Conservation (phyloP, 2,329 filamentous ascomycete genomes). For the Epichloe gansuensis region DNA sequence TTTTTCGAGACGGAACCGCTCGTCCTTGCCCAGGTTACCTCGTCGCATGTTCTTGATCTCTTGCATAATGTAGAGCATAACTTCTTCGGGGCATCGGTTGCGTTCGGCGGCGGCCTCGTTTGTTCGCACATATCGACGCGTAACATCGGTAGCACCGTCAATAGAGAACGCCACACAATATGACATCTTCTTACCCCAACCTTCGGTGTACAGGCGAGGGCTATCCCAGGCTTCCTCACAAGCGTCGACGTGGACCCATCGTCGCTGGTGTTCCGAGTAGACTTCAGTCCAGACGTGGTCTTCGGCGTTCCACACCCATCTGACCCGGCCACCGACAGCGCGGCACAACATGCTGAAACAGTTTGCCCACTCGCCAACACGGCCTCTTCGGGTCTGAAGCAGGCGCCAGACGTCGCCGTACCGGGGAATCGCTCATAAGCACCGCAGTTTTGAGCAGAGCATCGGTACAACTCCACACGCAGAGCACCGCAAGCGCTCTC, state of each 20-base stretch:
- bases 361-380: constrained; percentile 93
- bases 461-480: constrained; percentile 82
- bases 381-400: constrained; percentile 72
- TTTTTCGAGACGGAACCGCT: constrained; percentile 69
- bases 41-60: constrained; percentile 82
- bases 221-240: constrained; percentile 96
- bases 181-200: constrained; percentile 92
- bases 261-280: constrained; percentile 83
- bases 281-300: constrained; percentile 98
- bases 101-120: constrained; percentile 61
- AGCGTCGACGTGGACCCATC: constrained; percentile 94
- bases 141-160: constrained; percentile 62
- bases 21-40: constrained; percentile 72
- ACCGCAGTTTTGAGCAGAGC: constrained; percentile 63
- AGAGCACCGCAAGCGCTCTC: constrained; percentile 81
- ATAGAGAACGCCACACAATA: constrained; percentile 96
- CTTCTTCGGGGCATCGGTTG: constrained; percentile 73
- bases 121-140: constrained; percentile 58
- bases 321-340: constrained; percentile 77
- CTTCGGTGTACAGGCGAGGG: constrained; percentile 81
- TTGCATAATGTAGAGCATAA: constrained; percentile 79
- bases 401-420: constrained; percentile 94
- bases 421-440: constrained; percentile 76
- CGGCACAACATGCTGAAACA: constrained; percentile 98
- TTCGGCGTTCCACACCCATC: constrained; percentile 98